Conservation (phyloP, 2,329 filamentous ascomycete genomes). For the Emmonsia crescens region DNA sequence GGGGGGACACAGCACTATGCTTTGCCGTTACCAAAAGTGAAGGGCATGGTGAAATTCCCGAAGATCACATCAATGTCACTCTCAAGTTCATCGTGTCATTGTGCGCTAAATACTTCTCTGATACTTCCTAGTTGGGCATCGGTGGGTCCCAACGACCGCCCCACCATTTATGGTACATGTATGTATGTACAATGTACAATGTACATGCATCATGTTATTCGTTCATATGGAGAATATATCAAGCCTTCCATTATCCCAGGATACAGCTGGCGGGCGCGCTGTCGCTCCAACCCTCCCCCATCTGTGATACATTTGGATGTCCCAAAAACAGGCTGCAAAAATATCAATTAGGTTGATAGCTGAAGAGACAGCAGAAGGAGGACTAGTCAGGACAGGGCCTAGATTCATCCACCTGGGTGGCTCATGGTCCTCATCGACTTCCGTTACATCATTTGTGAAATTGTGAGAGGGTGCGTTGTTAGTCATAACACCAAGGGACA, state of each 20-base stretch:
- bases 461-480: not conserved
- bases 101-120: not conserved
- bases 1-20: too few species aligned
- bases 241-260: conserved; percentile 10
- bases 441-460: not conserved
- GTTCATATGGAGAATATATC: conserved; percentile 12
- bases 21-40: not conserved
- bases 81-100: not conserved
- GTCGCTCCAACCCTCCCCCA: conserved; percentile 13
- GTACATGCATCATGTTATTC: conserved; percentile 5
- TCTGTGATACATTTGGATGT: conserved; percentile 14
- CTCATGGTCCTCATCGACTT: not conserved
- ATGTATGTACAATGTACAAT: too few species aligned
- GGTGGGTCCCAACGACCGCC: not conserved
- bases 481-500: not conserved
- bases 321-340: conserved; percentile 14
- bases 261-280: conserved; percentile 10
- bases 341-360: conserved; percentile 14
- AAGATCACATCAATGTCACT: not conserved
- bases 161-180: conserved; percentile 12
- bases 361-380: conserved; percentile 16
- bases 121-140: not conserved
- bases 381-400: conserved; percentile 13
- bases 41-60: not conserved
- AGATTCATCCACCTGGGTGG: not conserved